Conservation (phyloP, 768 basidiomycete species). For the Lepiota venenata region DNA sequence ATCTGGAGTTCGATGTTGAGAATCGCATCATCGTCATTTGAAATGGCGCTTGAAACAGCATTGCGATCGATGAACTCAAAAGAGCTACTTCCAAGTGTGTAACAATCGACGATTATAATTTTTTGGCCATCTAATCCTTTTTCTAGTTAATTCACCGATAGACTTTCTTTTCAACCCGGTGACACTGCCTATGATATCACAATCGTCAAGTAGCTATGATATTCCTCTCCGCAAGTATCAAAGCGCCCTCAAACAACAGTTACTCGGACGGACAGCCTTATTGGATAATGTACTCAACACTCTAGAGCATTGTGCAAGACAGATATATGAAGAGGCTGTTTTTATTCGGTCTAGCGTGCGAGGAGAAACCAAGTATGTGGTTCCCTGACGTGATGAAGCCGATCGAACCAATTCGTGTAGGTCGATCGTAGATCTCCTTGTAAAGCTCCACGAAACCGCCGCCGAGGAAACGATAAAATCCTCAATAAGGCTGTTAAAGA, state of each 20-base stretch:
- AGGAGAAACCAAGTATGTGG: constrained; percentile 41
- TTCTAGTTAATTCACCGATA: constrained; percentile 47
- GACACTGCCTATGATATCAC: constrained; percentile 42
- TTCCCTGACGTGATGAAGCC: constrained; percentile 2
- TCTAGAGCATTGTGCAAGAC: constrained; percentile 57
- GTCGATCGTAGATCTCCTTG: constrained; percentile 38
- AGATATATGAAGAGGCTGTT: constrained; percentile 57
- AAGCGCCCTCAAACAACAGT: constrained; percentile 53
- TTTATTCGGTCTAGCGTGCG: constrained; percentile 39
- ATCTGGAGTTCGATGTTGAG: constrained; percentile 57
- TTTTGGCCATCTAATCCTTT: neutral
- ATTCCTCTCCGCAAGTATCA: constrained; percentile 61
- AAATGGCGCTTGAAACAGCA: constrained; percentile 35
- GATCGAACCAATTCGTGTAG: constrained; percentile 23
- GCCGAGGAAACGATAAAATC: constrained; percentile 44
- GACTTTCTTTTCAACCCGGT: constrained; percentile 55
- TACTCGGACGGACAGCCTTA: constrained; percentile 61
- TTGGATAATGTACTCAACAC: constrained; percentile 54
- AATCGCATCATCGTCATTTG: constrained; percentile 43
- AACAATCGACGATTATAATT: neutral
- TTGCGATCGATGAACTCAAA: constrained; percentile 21
- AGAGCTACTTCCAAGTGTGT: neutral
- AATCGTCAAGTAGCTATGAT: constrained; percentile 25
- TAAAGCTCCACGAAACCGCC: constrained; percentile 43
- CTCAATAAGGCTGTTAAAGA: constrained; percentile 39